Conservation (phyloP, 116 monocot genomes). For the Zostera marina region DNA sequence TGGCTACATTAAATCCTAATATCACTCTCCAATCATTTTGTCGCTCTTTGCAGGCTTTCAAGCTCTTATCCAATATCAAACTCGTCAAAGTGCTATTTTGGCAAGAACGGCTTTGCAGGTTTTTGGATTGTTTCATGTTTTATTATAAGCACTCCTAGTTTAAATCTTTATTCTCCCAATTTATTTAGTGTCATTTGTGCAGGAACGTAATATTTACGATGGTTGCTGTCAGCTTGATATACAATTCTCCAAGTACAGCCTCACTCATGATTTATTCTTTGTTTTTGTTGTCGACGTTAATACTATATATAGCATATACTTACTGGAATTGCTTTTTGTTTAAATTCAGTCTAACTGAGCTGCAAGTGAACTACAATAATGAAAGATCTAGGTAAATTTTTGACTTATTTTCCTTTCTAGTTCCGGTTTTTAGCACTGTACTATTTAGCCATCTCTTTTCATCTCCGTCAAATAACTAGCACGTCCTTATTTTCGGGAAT, state of each 20-base stretch:
- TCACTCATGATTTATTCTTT: neutral
- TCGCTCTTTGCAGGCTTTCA: constrained; percentile 58
- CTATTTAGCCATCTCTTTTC: too few relatives aligned
- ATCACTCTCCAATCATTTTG: neutral
- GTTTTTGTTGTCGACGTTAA: neutral
- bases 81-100: constrained; percentile 55
- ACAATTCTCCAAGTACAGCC: constrained; percentile 78
- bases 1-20: too few relatives aligned
- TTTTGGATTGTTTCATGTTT: neutral
- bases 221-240: constrained; percentile 98
- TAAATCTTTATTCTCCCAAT: neutral
- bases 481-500: too few relatives aligned
- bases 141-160: constrained; percentile 2
- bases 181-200: neutral
- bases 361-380: constrained; percentile 97
- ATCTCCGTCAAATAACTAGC: too few relatives aligned
- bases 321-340: neutral
- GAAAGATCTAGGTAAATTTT: constrained; percentile 77
- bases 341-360: constrained; percentile 62
- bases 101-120: constrained; percentile 81
- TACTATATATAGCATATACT: constrained; percentile 1
- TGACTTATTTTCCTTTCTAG: neutral
- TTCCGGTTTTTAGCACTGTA: too few relatives aligned
- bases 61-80: constrained; percentile 86
- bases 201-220: constrained; percentile 98